These are phyloP conservation scores for Haematococcus sp. DNA, from an alignment of 139 green algal genomes.

Conservation along the genomic window DNA sequence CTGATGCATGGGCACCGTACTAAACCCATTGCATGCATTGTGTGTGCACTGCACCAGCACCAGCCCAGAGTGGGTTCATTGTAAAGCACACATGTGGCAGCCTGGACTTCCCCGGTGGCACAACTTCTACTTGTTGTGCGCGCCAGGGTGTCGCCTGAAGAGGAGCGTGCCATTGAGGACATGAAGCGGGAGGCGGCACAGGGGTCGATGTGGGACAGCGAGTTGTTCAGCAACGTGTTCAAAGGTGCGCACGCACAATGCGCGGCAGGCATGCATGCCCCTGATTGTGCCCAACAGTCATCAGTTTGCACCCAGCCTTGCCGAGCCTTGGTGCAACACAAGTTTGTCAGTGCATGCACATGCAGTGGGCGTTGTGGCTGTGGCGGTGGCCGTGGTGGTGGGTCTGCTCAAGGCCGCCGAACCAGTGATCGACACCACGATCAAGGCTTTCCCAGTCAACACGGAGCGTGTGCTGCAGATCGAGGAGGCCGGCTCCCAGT, in stretches of 20 bases:
- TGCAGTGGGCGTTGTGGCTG: constrained; percentile 11
- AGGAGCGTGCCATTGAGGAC: constrained; percentile 4
- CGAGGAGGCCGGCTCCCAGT: too few species aligned
- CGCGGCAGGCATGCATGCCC: background rate
- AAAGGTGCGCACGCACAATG: background rate
- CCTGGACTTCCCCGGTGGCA: too few species aligned
- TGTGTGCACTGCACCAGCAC: too few species aligned
- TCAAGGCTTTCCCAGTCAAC: constrained; percentile 13
- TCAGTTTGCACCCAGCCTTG: background rate
- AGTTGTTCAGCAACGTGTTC: constrained; percentile 2
- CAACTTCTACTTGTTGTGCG: too few species aligned
- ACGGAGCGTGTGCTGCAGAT: too few species aligned
- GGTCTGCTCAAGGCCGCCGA: background rate
- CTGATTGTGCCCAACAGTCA: background rate
- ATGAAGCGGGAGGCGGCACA: constrained; percentile 9
- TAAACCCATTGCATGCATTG: too few species aligned
- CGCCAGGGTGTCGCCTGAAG: background rate
- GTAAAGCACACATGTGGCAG: too few species aligned
- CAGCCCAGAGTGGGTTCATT: too few species aligned
- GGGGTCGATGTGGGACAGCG: constrained; percentile 1
- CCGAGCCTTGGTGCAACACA: background rate
- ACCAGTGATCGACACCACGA: constrained; percentile 1
- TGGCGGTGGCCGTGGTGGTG: background rate
- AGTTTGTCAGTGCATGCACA: too few species aligned
- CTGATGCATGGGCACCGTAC: too few species aligned